Percentiles rank a stretch among this genome's conserved stretches.
Evolutionary conservation across 257 asterid genomes (phyloP).

Genomic region (Lantana camara): DNA sequence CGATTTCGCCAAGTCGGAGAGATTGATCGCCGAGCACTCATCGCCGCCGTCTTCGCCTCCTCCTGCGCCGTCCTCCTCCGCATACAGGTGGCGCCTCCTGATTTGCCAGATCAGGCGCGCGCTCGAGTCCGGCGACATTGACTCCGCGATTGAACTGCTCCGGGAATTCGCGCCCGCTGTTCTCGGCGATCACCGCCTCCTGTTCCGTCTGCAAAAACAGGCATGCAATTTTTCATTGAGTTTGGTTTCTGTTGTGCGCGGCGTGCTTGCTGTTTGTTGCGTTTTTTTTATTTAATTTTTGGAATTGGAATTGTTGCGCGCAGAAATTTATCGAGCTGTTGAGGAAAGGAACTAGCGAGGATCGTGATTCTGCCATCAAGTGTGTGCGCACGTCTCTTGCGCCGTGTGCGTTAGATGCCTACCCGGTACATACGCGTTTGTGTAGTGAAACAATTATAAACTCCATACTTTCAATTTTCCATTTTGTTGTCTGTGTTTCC

Average conservation of each 20-base stretch:
- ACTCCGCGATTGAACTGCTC: constrained; percentile 74
- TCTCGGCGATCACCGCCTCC: constrained; percentile 91
- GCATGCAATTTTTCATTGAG: constrained; percentile 32
- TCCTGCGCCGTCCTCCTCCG: constrained; percentile 51
- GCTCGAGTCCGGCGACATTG: constrained; percentile 78
- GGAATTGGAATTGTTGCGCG: constrained; percentile 7
- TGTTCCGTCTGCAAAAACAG: constrained; percentile 94
- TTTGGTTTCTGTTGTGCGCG: not conserved
- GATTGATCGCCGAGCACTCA: constrained; percentile 66
- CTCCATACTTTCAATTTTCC: not conserved
- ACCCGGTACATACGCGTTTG: constrained; percentile 55
- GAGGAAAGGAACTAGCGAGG: constrained; percentile 81
- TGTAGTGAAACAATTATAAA: not conserved
- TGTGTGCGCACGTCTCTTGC: constrained; percentile 82
- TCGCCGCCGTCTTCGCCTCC: constrained; percentile 45
- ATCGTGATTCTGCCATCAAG: constrained; percentile 77
- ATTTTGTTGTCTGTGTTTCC: constrained; percentile 2
- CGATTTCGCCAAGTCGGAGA: constrained; percentile 91
- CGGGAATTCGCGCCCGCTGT: constrained; percentile 61
- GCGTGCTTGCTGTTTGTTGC: not conserved
- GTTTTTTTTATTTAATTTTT: not conserved
- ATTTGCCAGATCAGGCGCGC: constrained; percentile 80
- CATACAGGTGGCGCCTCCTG: constrained; percentile 77
- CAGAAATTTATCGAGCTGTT: constrained; percentile 92
- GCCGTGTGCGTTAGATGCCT: constrained; percentile 95